Evolutionary conservation across 768 basidiomycete genomes (phyloP).

Genomic region (Boletus insuetus): DNA sequence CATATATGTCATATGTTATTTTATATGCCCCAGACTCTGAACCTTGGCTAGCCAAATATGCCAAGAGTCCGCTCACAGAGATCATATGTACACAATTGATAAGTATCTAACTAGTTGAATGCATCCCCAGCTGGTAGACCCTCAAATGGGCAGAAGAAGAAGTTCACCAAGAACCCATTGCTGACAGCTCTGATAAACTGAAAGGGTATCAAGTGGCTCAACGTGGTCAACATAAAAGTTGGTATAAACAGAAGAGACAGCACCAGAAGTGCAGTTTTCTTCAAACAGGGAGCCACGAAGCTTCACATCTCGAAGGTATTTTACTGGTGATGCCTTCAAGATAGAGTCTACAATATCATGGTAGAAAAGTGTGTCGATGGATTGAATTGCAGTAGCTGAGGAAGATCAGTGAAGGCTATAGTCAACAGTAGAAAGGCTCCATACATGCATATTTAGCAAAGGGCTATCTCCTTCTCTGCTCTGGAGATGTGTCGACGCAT

Average conservation of each 20-base stretch:
- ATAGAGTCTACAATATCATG: neutral
- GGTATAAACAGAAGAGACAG: too few species aligned
- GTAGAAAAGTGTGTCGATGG: neutral
- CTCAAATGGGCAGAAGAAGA: neutral
- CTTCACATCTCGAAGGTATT: neutral
- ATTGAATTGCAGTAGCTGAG: neutral
- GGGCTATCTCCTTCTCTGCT: too few species aligned
- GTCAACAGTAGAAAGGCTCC: neutral
- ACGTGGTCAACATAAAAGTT: slow-evolving; percentile 1
- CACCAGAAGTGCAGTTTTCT: slow-evolving; percentile 4
- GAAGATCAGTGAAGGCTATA: slow-evolving; percentile 1
- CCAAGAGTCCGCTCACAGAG: too few species aligned
- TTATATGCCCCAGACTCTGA: too few species aligned
- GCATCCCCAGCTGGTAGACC: neutral
- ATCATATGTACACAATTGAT: too few species aligned
- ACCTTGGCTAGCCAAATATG: too few species aligned
- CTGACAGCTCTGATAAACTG: neutral
- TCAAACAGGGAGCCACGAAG: slow-evolving; percentile 1
- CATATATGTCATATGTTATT: too few species aligned
- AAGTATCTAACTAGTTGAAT: too few species aligned
- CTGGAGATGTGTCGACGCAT: too few species aligned
- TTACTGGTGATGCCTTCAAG: neutral
- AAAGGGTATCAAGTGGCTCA: neutral
- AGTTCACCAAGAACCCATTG: neutral
- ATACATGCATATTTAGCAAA: neutral